Evolutionary conservation across 345 rosid genomes (phyloP), one percentile per base, ranked within the genome.

Genomic region (Durio zibethinus): DNA sequence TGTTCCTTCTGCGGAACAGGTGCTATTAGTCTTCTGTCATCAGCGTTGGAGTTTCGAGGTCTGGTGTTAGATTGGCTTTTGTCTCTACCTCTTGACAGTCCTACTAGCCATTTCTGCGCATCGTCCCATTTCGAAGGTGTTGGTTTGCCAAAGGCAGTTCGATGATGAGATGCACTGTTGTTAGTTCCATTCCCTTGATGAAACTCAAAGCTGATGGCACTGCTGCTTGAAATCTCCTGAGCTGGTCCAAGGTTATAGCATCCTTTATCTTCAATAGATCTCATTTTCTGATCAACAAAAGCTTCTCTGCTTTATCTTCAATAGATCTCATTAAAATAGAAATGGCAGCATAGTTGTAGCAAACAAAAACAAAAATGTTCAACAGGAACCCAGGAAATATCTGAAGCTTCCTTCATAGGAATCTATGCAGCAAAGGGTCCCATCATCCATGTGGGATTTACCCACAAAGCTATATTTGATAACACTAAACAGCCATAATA

Each of bases 111-210:
- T 86, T 95, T 95, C 71, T 95, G 98, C n/a, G 98, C 98, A 74
- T 95, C 99, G 65, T 95, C 99, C 98, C 99, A 93, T 84, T 95
- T 95, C 0, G 99, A 95, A 31, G 98, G 99, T 10, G 99, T 85
- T 6, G 94, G 94, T 69, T 93, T 95, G 15, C 97, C 97, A 72
- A 95, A 81, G 29, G 94, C 90, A 20, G 90, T 87, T 42, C 97
- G 83, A 80, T 89, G 94, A 73, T 90, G 94, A 79, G 52, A 85
- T 42, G 84, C 80, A 23, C 89, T 86, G 61, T 79, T 90, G 38
- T 8, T 69, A 42, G 84, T 83, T 9, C 89, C 80, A 80, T 86
- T 90, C 21, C 89, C 86, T 81, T 89, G 89, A 42, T 89, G 97
- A 84, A 90, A 92, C 56, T 69, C 57, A 9, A 69, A 27, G 40